Percentiles rank a stretch among this genome's conserved stretches.
Evolutionary conservation across 768 basidiomycete genomes (phyloP).

Genomic region (Calocera cornea): DNA sequence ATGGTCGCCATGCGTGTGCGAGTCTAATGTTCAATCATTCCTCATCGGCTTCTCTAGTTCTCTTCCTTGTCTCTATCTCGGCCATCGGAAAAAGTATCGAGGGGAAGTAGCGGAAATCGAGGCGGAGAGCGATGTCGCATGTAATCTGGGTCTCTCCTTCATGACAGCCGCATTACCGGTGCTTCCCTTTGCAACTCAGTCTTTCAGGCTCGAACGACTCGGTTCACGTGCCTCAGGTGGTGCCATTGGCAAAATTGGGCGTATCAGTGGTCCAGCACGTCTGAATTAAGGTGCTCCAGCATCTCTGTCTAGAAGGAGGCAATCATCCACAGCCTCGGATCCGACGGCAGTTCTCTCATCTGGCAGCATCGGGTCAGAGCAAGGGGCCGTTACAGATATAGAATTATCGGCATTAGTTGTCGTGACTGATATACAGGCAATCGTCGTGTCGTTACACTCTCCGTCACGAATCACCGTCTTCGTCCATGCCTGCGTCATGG

Average conservation of each 20-base stretch:
- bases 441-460: neutral
- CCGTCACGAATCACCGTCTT: neutral
- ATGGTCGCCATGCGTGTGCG: neutral
- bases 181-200: neutral
- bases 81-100: neutral
- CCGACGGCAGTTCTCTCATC: too few species aligned
- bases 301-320: neutral
- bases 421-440: neutral
- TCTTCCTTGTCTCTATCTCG: neutral
- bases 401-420: neutral
- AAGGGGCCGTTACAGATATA: too few species aligned
- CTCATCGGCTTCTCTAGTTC: neutral
- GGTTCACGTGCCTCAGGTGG: neutral
- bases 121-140: neutral
- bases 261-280: neutral
- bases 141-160: neutral
- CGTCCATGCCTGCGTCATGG: neutral
- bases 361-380: neutral
- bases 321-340: too few species aligned
- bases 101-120: neutral
- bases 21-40: neutral
- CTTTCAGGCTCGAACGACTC: neutral
- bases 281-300: neutral
- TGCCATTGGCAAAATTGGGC: neutral
- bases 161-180: neutral